Conservation (phyloP, 202 grass and related monocot species). For the Digitaria exilis region DNA sequence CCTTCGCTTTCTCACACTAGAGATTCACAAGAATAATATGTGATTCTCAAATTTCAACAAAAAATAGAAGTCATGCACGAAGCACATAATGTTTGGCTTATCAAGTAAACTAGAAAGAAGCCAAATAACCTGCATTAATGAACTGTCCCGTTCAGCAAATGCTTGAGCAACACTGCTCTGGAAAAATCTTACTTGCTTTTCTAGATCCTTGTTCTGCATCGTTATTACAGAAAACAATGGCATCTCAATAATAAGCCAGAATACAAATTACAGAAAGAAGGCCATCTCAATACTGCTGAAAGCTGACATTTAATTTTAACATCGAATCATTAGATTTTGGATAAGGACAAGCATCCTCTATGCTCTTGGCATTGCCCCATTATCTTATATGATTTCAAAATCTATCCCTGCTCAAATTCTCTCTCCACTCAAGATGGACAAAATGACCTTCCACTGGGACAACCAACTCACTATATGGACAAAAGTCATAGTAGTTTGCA, state of each 20-base stretch:
- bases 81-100: constrained; percentile 30
- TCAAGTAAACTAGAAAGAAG: constrained; percentile 46
- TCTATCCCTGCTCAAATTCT: not conserved
- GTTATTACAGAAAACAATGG: constrained; percentile 25
- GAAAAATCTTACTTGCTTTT: constrained; percentile 97
- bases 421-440: not conserved
- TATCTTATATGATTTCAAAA: not conserved
- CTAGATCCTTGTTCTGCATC: constrained; percentile 94
- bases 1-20: constrained; percentile 92
- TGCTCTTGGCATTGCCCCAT: not conserved
- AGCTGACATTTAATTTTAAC: constrained; percentile 9
- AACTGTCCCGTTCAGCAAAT: constrained; percentile 88
- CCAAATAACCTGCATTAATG: constrained; percentile 86
- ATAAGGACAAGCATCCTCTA: not conserved
- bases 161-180: constrained; percentile 91
- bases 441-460: not conserved
- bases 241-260: constrained; percentile 6
- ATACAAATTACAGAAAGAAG: constrained; percentile 32
- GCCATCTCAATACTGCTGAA: constrained; percentile 1
- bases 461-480: not conserved
- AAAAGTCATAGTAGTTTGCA: not conserved
- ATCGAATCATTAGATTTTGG: not conserved
- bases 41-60: constrained; percentile 25
- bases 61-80: constrained; percentile 24
- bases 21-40: constrained; percentile 35